Evolutionary conservation across 73 alveolate species (phyloP).

Genomic region (Tetrahymena elliotti): DNA sequence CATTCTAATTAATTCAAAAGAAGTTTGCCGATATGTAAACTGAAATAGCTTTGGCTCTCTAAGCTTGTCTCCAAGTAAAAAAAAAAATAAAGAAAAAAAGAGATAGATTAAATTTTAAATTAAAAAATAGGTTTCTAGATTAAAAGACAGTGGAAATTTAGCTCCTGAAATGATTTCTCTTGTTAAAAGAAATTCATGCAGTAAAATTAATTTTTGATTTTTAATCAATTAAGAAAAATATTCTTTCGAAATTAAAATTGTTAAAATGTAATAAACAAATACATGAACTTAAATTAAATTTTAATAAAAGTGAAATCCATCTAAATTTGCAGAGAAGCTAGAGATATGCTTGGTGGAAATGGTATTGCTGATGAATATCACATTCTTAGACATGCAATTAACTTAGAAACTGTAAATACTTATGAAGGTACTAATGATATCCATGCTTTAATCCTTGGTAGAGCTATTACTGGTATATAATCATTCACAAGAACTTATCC

Average conservation of each 20-base stretch:
- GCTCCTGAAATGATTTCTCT: constrained; percentile 87
- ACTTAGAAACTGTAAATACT: constrained; percentile 84
- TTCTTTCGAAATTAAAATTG: too few relatives aligned
- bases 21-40: constrained; percentile 83
- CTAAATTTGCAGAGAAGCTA: constrained; percentile 76
- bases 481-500: constrained; percentile 56
- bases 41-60: constrained; percentile 69
- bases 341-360: constrained; percentile 93
- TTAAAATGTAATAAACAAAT: too few relatives aligned
- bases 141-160: constrained; percentile 66
- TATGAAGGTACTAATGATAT: constrained; percentile 81
- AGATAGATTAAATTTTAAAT: not conserved
- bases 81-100: not conserved
- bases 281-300: too few relatives aligned
- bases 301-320: constrained; percentile 40
- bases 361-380: constrained; percentile 92
- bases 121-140: constrained; percentile 36
- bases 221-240: not conserved
- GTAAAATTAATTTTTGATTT: constrained; percentile 10
- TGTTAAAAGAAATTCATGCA: constrained; percentile 85
- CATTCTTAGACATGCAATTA: constrained; percentile 78
- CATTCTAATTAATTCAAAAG: constrained; percentile 61
- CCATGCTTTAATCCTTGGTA: constrained; percentile 81
- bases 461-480: constrained; percentile 90
- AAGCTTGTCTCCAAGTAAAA: constrained; percentile 48